Evolutionary conservation across 805 yeast genomes (phyloP).

Genomic region (Kazachstania martiniae): DNA sequence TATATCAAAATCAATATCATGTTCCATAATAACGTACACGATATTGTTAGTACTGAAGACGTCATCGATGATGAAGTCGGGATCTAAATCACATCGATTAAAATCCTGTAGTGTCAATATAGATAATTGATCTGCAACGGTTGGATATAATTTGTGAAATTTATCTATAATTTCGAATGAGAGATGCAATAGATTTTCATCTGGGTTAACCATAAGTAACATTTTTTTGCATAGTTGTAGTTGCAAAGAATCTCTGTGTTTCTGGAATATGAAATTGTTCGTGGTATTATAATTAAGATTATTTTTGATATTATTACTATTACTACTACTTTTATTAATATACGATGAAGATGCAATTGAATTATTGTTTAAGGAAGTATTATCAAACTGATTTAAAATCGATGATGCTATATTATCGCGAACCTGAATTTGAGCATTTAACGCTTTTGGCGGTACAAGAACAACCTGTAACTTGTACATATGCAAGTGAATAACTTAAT

Average conservation of each 20-base stretch:
- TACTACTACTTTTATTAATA: neutral
- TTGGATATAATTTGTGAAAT: slow-evolving; percentile 53
- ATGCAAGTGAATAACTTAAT: neutral
- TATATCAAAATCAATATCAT: slow-evolving; percentile 28
- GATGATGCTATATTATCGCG: too few species aligned
- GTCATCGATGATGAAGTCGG: slow-evolving; percentile 55
- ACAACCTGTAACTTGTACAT: slow-evolving; percentile 9
- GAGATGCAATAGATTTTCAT: slow-evolving; percentile 36
- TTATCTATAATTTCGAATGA: slow-evolving; percentile 44
- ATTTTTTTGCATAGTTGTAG: slow-evolving; percentile 37
- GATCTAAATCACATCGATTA: slow-evolving; percentile 64
- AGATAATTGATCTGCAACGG: slow-evolving; percentile 36
- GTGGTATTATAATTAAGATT: neutral
- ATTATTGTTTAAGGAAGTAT: too few species aligned
- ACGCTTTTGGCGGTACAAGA: slow-evolving; percentile 7
- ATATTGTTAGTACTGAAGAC: slow-evolving; percentile 43
- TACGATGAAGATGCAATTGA: neutral
- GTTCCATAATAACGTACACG: slow-evolving; percentile 34
- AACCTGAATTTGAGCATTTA: neutral
- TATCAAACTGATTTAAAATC: too few species aligned
- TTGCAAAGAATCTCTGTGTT: too few species aligned
- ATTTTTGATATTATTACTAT: neutral
- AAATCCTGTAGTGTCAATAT: slow-evolving; percentile 54
- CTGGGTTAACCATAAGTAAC: slow-evolving; percentile 46
- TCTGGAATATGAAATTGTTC: neutral